Evolutionary conservation across 805 yeast genomes (phyloP), one percentile per base, ranked within the genome.

Genomic region (Saccharomycopsis schoenii): DNA sequence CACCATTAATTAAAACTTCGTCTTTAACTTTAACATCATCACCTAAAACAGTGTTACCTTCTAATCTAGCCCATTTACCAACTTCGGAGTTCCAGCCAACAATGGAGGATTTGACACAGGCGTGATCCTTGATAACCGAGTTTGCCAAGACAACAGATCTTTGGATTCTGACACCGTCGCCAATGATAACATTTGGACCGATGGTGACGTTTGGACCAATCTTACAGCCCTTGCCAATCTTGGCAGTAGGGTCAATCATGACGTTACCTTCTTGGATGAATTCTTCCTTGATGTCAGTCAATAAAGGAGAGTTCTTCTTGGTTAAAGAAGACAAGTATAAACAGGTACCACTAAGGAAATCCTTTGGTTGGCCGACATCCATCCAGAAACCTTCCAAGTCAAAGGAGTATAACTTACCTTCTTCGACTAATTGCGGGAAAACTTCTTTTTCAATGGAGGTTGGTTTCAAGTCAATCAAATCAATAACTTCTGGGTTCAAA

Each of bases 341-440:
- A 69, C 91, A 85, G 71, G 97, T 89, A 76, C 99, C 99, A 63
- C 97, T 85, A 67, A 94, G 79, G 86, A 91, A 94, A 79, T 94
- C 99, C 84, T 93, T 94, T 83, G 99, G 99, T 82, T 94, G 99
- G 77, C 99, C 99, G 69, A 94, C 97, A 77, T 94, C 99, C 99
- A 94, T 94, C 99, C 99, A 94, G 89, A 85, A 94, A 68, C 99
- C 98, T 81, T 94, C 97, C 73, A 94, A 84, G 77, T 94, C 99
- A 72, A 89, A 94, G 60, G 98, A 92, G 83, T 86, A 94, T 71
- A 94, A 83, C 64, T 86, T 82, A 73, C 87, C 91, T 73, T 86
- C 79, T 77, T 89, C 96, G 67, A 96, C 97, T 70, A 94, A 83
- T 71, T 80, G 78, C 71, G 99, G 99, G 97, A 94, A 94, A 69